Base-by-base conservation (phyloP, 2,329 filamentous ascomycete genomes). In the Ambrosiella beaveri region DNA sequence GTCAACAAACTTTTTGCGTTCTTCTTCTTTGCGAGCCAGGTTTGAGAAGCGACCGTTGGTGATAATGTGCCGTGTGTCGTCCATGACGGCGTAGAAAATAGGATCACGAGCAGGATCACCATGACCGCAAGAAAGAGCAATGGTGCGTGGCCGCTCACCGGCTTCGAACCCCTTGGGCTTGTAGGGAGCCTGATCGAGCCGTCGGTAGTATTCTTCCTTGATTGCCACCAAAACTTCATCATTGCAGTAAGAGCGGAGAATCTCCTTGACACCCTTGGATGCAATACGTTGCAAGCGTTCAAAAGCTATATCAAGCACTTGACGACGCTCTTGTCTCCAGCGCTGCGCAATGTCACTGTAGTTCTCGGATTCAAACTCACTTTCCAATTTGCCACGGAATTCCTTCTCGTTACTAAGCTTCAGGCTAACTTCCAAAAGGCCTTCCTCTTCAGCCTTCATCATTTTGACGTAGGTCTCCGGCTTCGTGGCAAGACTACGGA, bases 371-470 rank as follows among this genome's bases (percentile, higher is more conserved):
- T 88, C 84, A 62, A 98, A 95, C 64, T 93, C 85, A 53, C 80
- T 77, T 66, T 88, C 85, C 3, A 98, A 77, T 57, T 85, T 81
- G 55, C 81, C 79, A 59, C 82, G 82, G 73, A 95, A 90, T 39
- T 84, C 79, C 6, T 84, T 80, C 64, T 86, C 83, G 58, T 85
- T 82, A 64, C 88, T 81, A 68, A 97, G 78, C 12, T 79, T 79
- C 15, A 97, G 80, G 64, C 81, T 83, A 57, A 98, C 87, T 60
- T 95, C 88, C 12, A 98, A 79, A 1, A 98, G 74, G 1, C 91
- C 90, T 68, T 98, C 93, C 65, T 93, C 86, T 69, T 98, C 93
- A 1, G 93, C 93, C 68, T 89, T 94, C 69, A 97, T 82, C 93
- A 98, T 98, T 71, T 94, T 91, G 58, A 98, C 73, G 68, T 93